phyloP scores from a whole-genome alignment of 495 filamentous ascomycete genomes.

The Pyrenopolyporus hunteri region DNA sequence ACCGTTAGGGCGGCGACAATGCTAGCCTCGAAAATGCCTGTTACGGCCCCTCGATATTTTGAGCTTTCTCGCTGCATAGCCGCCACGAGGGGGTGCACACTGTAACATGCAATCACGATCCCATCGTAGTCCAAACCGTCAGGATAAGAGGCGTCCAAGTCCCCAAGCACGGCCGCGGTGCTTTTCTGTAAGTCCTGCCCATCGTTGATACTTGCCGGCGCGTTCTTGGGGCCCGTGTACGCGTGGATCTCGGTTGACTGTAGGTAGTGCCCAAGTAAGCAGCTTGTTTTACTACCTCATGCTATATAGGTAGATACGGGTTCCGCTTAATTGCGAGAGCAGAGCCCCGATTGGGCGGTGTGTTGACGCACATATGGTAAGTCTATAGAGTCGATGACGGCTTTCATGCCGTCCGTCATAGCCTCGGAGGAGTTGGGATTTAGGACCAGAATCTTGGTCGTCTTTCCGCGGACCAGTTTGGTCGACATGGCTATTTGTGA shows the following conservation, averaged over 20 bases:
- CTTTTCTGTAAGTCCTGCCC: slow-evolving; percentile 59
- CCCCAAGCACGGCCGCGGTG: slow-evolving; percentile 59
- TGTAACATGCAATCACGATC: slow-evolving; percentile 88
- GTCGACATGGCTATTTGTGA: slow-evolving; percentile 42
- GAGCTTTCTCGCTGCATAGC: slow-evolving; percentile 52
- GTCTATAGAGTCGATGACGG: slow-evolving; percentile 63
- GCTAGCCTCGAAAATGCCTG: slow-evolving; percentile 88
- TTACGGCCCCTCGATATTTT: slow-evolving; percentile 53
- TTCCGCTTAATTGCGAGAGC: neutral
- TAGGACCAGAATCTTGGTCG: slow-evolving; percentile 72
- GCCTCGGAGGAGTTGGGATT: slow-evolving; percentile 86
- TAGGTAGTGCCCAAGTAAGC: neutral
- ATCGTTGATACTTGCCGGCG: slow-evolving; percentile 70
- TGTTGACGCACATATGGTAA: slow-evolving; percentile 51
- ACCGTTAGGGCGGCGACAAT: slow-evolving; percentile 63
- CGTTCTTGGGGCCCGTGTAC: slow-evolving; percentile 58
- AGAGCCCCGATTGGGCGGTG: neutral
- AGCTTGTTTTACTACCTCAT: neutral
- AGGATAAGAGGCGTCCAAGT: slow-evolving; percentile 48
- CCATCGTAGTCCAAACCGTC: slow-evolving; percentile 67
- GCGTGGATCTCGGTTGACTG: slow-evolving; percentile 52
- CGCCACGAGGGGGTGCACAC: slow-evolving; percentile 79
- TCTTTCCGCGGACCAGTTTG: slow-evolving; percentile 37
- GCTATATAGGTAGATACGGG: no score
- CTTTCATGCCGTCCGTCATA: slow-evolving; percentile 80